Evolutionary conservation across 371 early-diverging fungal genomes (phyloP), one percentile per base, ranked within the genome.

Genomic region (Dinochytrium kinnereticum): DNA sequence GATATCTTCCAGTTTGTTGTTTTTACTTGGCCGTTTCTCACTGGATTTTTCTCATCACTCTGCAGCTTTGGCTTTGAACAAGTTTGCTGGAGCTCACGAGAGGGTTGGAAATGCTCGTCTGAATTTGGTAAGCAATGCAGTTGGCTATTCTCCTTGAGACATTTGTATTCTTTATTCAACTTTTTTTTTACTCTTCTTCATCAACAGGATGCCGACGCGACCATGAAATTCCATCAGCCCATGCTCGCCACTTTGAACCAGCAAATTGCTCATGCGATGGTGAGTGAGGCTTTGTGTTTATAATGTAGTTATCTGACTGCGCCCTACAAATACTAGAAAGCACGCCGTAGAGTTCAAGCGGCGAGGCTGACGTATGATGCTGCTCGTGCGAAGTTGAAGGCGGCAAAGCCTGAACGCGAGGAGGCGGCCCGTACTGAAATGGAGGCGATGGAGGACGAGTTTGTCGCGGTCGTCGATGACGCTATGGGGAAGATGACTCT

Each of bases 381-480:
- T 24, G 88, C 91, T 78, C 94, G 95, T 79, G 86, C 91, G 1
- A 82, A 86, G 37, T 88, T 94, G 72, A 91, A 91, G 83, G 78
- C 85, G 19, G 89, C 92, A 0, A 81, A 80, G 36, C 89, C 93
- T 1, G 91, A 90, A 44, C 82, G 83, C 50, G 87, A 87, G 19
- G 94, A 94, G 59, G 88, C 82, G 37, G 88, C 88, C 49, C 88
- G 93, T 24, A 77, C 86, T 19, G 94, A 96, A 73, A 92, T 96
- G 21, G 94, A 95, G 75, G 85, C 89, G 40, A 93, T 95, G 17
- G 96, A 97, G 81, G 97, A 96, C 83, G 89, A 92, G 70, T 95
- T 97, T 87, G 94, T 96, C 10, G 90, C 90, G 13, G 93, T 92
- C 1, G 92, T 97, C 10, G 96, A 96, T 73, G 94, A 96, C 77